Percentiles rank a stretch among this genome's conserved stretches.
These are phyloP conservation scores for Bipolaris cookei DNA, from an alignment of 2,329 filamentous ascomycete genomes.

Conservation along the genomic window DNA sequence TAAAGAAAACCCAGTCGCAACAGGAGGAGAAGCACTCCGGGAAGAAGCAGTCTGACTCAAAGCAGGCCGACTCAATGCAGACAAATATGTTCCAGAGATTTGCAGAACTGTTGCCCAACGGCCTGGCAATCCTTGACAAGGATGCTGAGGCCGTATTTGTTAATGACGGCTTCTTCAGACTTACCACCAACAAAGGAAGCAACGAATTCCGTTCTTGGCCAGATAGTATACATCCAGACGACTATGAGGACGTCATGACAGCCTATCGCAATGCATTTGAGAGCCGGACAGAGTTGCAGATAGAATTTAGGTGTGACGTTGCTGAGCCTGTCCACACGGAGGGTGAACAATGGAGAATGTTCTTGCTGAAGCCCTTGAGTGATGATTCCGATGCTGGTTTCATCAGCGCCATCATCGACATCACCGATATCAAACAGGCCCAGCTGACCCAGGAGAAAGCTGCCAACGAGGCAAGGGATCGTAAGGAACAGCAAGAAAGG, in stretches of 20 bases:
- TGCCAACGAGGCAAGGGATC: conserved; percentile 52
- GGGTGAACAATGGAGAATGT: conserved; percentile 50
- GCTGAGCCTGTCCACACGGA: conserved; percentile 32
- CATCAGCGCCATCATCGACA: conserved; percentile 56
- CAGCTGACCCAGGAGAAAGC: conserved; percentile 52
- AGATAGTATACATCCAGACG: conserved; percentile 53
- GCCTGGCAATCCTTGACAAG: conserved; percentile 54
- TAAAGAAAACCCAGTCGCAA: conserved; percentile 17
- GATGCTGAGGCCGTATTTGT: conserved; percentile 55
- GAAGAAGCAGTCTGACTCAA: background rate
- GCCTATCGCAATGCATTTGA: conserved; percentile 54
- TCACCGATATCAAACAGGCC: conserved; percentile 54
- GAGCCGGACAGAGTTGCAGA: conserved; percentile 47
- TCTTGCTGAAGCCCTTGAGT: conserved; percentile 52
- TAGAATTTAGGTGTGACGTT: conserved; percentile 52
- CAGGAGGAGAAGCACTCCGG: conserved; percentile 6
- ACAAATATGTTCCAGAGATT: conserved; percentile 54
- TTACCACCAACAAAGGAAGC: conserved; percentile 52
- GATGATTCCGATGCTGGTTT: conserved; percentile 53
- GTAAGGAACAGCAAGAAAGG: conserved; percentile 55
- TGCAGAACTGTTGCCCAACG: conserved; percentile 55
- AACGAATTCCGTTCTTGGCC: conserved; percentile 55
- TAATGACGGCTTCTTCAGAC: conserved; percentile 54
- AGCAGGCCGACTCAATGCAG: conserved; percentile 43
- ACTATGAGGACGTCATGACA: conserved; percentile 54